Conservation (phyloP, 164 flowering plant species). For the Stephania yunnanensis region DNA sequence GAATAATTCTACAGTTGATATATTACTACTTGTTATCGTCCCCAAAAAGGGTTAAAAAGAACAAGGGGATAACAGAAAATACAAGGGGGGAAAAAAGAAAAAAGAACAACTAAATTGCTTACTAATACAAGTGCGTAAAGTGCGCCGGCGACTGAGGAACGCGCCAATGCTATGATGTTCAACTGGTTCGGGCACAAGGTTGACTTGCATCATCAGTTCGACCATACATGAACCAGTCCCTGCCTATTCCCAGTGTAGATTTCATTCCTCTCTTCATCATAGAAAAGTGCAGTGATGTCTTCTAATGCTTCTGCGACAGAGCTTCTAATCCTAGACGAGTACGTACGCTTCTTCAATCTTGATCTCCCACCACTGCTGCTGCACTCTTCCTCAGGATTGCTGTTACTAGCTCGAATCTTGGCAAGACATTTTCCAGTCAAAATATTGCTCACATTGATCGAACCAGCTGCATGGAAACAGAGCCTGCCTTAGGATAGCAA, state of each 20-base stretch:
- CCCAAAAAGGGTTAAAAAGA: constrained; percentile 1
- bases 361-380: constrained; percentile 16
- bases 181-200: background rate
- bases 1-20: background rate
- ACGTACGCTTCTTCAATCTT: constrained; percentile 30
- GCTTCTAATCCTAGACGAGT: constrained; percentile 35
- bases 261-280: constrained; percentile 93
- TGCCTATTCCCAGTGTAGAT: constrained; percentile 85
- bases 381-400: constrained; percentile 27
- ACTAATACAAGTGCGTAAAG: background rate
- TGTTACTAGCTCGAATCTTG: constrained; percentile 54
- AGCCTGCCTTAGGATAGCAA: background rate
- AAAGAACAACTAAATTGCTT: background rate
- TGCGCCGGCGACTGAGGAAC: background rate
- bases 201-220: constrained; percentile 38
- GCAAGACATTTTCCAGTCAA: constrained; percentile 93
- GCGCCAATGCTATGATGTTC: background rate
- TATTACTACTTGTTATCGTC: background rate
- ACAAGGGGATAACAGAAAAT: background rate
- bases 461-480: constrained; percentile 58
- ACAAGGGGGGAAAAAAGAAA: background rate
- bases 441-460: constrained; percentile 88
- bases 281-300: constrained; percentile 93
- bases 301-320: constrained; percentile 83
- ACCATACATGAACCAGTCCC: constrained; percentile 93